These are phyloP conservation scores for Williopsis jadinii DNA, from an alignment of 1,139 yeast genomes.

Conservation along the genomic window DNA sequence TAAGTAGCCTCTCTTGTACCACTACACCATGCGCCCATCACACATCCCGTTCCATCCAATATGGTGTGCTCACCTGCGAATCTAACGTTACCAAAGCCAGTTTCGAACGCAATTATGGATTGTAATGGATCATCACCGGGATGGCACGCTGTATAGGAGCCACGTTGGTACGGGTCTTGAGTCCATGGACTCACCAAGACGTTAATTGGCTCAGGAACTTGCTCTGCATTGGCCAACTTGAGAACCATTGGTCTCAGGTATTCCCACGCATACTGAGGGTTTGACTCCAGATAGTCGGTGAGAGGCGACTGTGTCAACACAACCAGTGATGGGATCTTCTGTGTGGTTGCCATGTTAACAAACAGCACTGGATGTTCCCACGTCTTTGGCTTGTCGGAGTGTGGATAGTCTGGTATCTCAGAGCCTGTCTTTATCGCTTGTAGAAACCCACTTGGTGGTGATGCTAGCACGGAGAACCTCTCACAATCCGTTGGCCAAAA, in stretches of 20 bases:
- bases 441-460: slow-evolving; percentile 23
- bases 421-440: slow-evolving; percentile 7
- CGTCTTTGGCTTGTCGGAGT: slow-evolving; percentile 22
- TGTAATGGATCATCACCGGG: slow-evolving; percentile 66
- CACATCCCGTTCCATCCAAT: slow-evolving; percentile 77
- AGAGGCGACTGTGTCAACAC: slow-evolving; percentile 64
- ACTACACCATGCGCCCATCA: slow-evolving; percentile 69
- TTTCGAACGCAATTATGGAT: slow-evolving; percentile 44
- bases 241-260: slow-evolving; percentile 36
- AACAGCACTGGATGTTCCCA: slow-evolving; percentile 49
- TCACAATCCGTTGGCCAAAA: slow-evolving; percentile 59
- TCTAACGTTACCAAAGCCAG: slow-evolving; percentile 51
- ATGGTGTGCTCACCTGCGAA: slow-evolving; percentile 87
- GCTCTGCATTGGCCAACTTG: slow-evolving; percentile 16
- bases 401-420: slow-evolving; percentile 2
- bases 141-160: slow-evolving; percentile 66
- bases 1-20: slow-evolving; percentile 63
- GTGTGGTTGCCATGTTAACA: slow-evolving; percentile 35
- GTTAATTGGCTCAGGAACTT: slow-evolving; percentile 41
- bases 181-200: slow-evolving; percentile 65
- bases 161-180: slow-evolving; percentile 56
- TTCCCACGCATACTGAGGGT: slow-evolving; percentile 32
- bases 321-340: slow-evolving; percentile 42
- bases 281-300: slow-evolving; percentile 43
- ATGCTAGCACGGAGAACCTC: slow-evolving; percentile 42